Conservation (phyloP, 139 green algal genomes). For the Raphidocelis subcapitata region DNA sequence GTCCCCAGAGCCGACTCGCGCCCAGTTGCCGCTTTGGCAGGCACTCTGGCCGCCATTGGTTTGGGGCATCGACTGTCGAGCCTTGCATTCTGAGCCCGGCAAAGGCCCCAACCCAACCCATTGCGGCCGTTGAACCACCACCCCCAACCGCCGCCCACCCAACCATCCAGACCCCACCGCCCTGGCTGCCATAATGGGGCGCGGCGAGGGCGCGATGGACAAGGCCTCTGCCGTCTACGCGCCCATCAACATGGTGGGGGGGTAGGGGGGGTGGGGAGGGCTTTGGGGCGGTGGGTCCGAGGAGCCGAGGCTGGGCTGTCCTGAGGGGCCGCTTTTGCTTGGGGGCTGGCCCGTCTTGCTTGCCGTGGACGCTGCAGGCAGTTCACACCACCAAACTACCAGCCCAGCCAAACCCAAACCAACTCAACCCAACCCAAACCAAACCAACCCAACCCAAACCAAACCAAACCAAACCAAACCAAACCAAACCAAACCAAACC, state of each 20-base stretch:
- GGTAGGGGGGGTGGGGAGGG: neutral
- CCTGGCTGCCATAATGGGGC: conserved; percentile 40
- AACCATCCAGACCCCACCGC: conserved; percentile 29
- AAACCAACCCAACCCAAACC: too few relatives aligned
- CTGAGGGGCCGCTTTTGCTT: neutral
- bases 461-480: too few relatives aligned
- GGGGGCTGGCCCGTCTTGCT: neutral
- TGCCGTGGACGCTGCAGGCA: neutral
- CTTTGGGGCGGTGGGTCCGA: too few relatives aligned
- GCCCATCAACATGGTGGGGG: conserved; percentile 25
- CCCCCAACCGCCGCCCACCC: too few relatives aligned
- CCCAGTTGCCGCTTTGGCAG: too few relatives aligned
- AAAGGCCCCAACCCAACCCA: neutral
- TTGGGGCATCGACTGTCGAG: neutral
- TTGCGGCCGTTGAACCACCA: too few relatives aligned
- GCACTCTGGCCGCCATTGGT: neutral
- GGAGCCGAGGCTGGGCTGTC: neutral
- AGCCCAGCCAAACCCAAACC: too few relatives aligned
- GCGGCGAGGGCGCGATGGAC: conserved; percentile 45
- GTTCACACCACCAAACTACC: neutral
- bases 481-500: too few relatives aligned
- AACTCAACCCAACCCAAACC: too few relatives aligned
- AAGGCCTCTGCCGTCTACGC: conserved; percentile 34
- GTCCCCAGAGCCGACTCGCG: too few relatives aligned
- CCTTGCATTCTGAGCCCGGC: neutral